These are phyloP conservation scores for Lactarius tabidus DNA, from an alignment of 768 basidiomycete species.

Conservation along the genomic window DNA sequence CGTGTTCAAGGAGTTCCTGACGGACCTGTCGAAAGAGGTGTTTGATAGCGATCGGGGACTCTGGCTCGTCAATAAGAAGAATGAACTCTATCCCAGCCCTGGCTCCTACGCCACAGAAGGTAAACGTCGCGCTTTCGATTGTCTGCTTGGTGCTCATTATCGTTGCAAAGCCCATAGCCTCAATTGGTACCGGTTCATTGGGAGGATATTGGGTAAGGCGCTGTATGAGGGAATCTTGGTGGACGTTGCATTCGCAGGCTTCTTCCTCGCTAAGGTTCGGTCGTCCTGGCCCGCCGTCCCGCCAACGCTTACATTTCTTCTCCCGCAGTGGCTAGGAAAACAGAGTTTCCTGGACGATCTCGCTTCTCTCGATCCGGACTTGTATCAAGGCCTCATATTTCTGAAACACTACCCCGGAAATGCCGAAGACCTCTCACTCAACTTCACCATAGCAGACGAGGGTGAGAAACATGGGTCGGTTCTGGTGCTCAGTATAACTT, in stretches of 20 bases:
- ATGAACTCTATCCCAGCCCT: constrained; percentile 94
- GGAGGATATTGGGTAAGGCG: constrained; percentile 91
- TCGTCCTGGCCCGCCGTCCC: neutral
- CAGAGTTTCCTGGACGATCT: constrained; percentile 93
- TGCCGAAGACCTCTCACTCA: constrained; percentile 83
- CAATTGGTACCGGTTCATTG: constrained; percentile 91
- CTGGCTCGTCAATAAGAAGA: constrained; percentile 87
- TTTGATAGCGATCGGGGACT: constrained; percentile 93
- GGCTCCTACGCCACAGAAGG: constrained; percentile 87
- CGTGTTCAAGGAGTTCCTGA: constrained; percentile 97
- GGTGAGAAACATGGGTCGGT: constrained; percentile 47
- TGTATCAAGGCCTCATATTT: constrained; percentile 89
- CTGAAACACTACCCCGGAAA: constrained; percentile 89
- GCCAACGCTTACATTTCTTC: neutral
- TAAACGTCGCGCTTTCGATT: constrained; percentile 34
- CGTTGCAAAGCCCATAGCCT: constrained; percentile 63
- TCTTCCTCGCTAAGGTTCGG: constrained; percentile 84
- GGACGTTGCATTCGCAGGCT: constrained; percentile 91
- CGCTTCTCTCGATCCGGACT: constrained; percentile 82
- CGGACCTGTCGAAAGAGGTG: constrained; percentile 86
- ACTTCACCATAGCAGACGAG: constrained; percentile 84
- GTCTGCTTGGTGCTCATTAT: neutral
- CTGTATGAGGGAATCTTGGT: constrained; percentile 95
- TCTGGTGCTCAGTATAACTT: constrained; percentile 5
- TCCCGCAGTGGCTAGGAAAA: constrained; percentile 76